Evolutionary conservation across 1,284 basidiomycete genomes (phyloP).

Genomic region (Rhodotorula glutinis): DNA sequence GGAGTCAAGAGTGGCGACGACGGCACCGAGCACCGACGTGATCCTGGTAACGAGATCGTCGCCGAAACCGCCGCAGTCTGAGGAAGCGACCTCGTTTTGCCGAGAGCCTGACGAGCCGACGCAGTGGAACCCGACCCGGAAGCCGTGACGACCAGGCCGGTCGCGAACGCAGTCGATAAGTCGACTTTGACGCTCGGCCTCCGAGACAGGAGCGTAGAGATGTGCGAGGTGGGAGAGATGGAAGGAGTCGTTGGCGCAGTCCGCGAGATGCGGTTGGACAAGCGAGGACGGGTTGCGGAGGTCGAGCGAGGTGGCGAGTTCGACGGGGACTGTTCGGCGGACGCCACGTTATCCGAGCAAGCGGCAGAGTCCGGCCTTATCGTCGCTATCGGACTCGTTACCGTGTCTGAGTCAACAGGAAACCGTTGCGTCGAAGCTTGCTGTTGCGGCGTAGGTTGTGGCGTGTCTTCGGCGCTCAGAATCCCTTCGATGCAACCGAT

Average conservation of each 20-base stretch:
- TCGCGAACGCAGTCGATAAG: neutral
- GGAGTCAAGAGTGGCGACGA: neutral
- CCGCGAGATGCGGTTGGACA: neutral
- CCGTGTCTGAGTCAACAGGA: too few relatives aligned
- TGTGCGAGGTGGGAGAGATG: neutral
- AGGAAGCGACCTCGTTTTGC: neutral
- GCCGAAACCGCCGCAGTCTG: neutral
- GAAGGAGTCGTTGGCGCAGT: neutral
- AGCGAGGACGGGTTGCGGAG: too few relatives aligned
- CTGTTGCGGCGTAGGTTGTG: neutral
- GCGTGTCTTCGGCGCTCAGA: neutral
- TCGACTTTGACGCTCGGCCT: slow-evolving; percentile 1
- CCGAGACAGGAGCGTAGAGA: neutral
- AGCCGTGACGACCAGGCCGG: neutral
- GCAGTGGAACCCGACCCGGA: neutral
- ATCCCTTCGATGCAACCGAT: neutral
- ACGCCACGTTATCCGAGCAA: too few relatives aligned
- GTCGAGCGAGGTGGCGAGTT: neutral
- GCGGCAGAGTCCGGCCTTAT: too few relatives aligned
- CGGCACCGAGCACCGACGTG: neutral
- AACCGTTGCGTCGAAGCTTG: neutral
- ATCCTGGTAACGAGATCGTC: neutral
- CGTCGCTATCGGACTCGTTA: too few relatives aligned
- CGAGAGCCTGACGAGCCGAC: neutral
- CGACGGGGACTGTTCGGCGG: neutral